These are phyloP conservation scores for Pseudotulostoma volvatum DNA, from an alignment of 495 filamentous ascomycete species.

Conservation along the genomic window DNA sequence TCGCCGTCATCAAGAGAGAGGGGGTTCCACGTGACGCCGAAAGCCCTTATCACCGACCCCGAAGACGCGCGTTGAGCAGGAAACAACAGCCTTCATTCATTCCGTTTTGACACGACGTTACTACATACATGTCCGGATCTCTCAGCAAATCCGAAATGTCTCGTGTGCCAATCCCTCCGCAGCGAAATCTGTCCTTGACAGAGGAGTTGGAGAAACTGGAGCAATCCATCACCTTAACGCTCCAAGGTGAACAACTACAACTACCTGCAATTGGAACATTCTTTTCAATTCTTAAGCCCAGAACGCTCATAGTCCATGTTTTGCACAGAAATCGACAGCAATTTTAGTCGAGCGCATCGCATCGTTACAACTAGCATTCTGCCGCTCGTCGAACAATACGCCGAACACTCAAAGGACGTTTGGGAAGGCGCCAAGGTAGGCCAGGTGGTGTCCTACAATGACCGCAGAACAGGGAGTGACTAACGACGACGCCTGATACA, in stretches of 20 bases:
- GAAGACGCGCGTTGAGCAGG: conserved; percentile 13
- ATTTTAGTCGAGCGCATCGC: conserved; percentile 91
- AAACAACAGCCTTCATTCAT: too few species aligned
- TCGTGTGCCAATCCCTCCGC: conserved; percentile 32
- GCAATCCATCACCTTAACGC: conserved; percentile 87
- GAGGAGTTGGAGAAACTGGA: conserved; percentile 95
- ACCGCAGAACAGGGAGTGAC: background rate
- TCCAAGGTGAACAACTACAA: conserved; percentile 50
- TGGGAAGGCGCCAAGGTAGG: conserved; percentile 91
- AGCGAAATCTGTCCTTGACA: conserved; percentile 61
- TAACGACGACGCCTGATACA: conserved; percentile 16
- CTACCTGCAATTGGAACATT: too few species aligned
- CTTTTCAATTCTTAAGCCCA: too few species aligned
- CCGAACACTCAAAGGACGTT: conserved; percentile 79
- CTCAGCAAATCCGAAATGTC: too few species aligned
- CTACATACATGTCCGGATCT: too few species aligned
- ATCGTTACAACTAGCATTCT: conserved; percentile 90
- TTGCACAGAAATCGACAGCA: conserved; percentile 82
- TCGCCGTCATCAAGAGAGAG: too few species aligned
- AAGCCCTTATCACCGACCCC: conserved; percentile 25
- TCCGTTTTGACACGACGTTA: too few species aligned
- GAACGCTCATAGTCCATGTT: too few species aligned
- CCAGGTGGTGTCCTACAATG: background rate
- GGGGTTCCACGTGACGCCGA: conserved; percentile 16
- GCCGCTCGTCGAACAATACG: conserved; percentile 91